Evolutionary conservation across 148 eudicot genomes (phyloP).

Genomic region (Nepenthes gracilis): DNA sequence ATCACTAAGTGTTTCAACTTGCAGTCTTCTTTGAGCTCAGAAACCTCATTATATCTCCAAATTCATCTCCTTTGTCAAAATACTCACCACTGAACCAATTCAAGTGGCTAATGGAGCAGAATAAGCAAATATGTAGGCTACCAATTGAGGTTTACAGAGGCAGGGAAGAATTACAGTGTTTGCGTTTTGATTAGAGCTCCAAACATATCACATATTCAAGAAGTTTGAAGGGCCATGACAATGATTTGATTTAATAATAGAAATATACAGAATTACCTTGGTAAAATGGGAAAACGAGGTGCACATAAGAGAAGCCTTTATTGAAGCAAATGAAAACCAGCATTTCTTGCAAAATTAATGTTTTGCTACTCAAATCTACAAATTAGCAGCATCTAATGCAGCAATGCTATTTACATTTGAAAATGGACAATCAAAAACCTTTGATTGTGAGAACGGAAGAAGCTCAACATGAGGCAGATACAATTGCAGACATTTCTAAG

Average conservation of each 20-base stretch:
- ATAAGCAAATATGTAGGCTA: too few relatives aligned
- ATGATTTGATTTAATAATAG: neutral
- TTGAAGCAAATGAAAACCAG: too few relatives aligned
- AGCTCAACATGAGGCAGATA: constrained; percentile 9
- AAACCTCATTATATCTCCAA: too few relatives aligned
- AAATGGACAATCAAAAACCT: neutral
- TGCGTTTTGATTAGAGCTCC: neutral
- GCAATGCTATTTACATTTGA: constrained; percentile 17
- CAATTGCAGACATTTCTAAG: constrained; percentile 24
- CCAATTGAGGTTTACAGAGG: too few relatives aligned
- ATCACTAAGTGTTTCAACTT: too few relatives aligned
- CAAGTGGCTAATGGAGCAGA: too few relatives aligned
- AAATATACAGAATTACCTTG: neutral
- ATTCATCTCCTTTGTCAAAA: too few relatives aligned
- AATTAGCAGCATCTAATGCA: too few relatives aligned
- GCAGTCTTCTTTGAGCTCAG: too few relatives aligned
- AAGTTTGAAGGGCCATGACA: neutral
- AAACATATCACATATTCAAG: neutral
- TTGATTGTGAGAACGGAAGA: constrained; percentile 9
- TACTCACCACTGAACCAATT: too few relatives aligned
- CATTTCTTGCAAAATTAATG: too few relatives aligned
- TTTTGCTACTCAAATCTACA: too few relatives aligned
- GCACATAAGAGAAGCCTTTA: neutral
- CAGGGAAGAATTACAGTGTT: neutral
- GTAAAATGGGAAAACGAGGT: neutral